Base-by-base conservation (phyloP, 345 rosid genomes). In the Murraya koenigii region DNA sequence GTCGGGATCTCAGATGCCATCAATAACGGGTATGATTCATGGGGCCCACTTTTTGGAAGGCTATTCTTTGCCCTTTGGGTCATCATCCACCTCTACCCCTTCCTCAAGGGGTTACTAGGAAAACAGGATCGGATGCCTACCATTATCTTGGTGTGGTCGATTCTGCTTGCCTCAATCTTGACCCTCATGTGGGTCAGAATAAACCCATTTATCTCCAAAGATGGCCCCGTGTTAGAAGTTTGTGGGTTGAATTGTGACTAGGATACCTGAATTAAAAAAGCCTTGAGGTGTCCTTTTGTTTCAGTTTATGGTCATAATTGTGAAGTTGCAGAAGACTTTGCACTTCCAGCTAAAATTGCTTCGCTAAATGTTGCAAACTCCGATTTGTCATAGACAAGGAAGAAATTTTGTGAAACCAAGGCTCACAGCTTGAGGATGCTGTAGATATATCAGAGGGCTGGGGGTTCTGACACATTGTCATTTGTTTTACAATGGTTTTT, bases 41-140 rank as follows among this genome's bases (percentile, higher is more conserved):
- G 99, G 99, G 99, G 99, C 20, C 99, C 99, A 0, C 86, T 95
- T 54, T 95, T 95, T 13, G 99, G 99, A 35, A 88, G 99, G 83
- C 90, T 95, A 62, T 93, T 95, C 80, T 95, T 95, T 8, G 90
- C 99, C 49, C 82, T 93, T 61, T 95, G 99, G 99, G 99, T 95
- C 77, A 92, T 95, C 66, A 35, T 95, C 72, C 99, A 95, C 73
- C 91, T 95, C 32, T 95, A 95, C 82, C 99, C 99, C 2, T 95
- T 95, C 98, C 97, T 95, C 84, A 95, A 95, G 85, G 99, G 99
- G 56, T 84, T 94, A 76, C 97, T 95, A 0, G 99, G 98, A 80
- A 94, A 90, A 72, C 99, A 95, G 88, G 99, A 95, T 65, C 80
- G 97, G 26, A 94, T 91, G 96, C 99, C 99, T 0, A 95, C 99